Conservation (phyloP, 225 moss, liverwort and hornwort species). For the Physcomitrellopsis africana region DNA sequence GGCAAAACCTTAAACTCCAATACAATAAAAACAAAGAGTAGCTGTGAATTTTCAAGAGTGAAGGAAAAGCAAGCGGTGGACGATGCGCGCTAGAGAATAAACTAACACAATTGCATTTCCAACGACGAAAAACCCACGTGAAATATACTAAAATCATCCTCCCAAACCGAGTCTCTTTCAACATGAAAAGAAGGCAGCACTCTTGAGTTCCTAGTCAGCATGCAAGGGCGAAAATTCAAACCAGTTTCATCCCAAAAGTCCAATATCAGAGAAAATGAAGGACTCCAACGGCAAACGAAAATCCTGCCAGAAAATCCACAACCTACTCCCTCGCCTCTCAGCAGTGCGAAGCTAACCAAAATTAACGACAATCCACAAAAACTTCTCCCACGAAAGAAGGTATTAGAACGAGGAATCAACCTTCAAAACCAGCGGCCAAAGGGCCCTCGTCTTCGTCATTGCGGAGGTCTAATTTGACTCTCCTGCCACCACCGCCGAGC, state of each 20-base stretch:
- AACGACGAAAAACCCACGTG: too few relatives aligned
- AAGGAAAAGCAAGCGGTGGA: too few relatives aligned
- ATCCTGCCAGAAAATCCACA: not conserved
- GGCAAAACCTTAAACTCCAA: not conserved
- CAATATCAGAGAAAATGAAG: not conserved
- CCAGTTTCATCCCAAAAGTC: not conserved
- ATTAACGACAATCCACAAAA: slow-evolving; percentile 8
- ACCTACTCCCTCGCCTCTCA: not conserved
- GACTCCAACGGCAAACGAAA: not conserved
- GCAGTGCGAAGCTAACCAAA: not conserved
- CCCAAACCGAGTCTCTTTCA: too few relatives aligned
- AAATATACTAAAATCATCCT: not conserved
- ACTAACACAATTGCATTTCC: too few relatives aligned
- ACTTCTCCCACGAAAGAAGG: not conserved
- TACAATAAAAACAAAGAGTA: too few relatives aligned
- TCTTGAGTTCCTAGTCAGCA: not conserved
- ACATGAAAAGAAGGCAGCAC: not conserved
- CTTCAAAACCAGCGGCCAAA: slow-evolving; percentile 30
- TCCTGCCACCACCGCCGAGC: slow-evolving; percentile 62
- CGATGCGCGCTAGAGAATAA: too few relatives aligned
- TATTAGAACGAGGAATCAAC: slow-evolving; percentile 10
- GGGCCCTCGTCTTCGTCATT: slow-evolving; percentile 42
- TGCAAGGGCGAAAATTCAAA: slow-evolving; percentile 3
- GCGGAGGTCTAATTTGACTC: slow-evolving; percentile 68
- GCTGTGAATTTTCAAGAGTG: too few relatives aligned